These are phyloP conservation scores for Rehmannia glutinosa DNA, from an alignment of 257 asterid species.

Conservation along the genomic window DNA sequence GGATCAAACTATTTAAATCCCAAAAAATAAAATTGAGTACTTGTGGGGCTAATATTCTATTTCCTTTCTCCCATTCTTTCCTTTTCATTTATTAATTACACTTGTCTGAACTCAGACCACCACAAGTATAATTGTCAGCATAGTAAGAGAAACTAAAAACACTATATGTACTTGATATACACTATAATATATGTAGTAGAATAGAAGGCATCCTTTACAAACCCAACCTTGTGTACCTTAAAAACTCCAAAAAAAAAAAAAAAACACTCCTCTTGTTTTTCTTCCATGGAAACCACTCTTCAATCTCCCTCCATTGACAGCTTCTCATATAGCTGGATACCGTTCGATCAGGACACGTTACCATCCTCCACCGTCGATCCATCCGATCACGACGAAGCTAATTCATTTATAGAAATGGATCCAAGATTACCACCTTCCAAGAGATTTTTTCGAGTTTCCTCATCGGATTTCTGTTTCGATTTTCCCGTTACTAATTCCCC, in stretches of 20 bases:
- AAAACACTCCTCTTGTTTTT: not conserved
- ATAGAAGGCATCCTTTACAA: not conserved
- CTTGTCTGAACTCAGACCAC: conserved; percentile 45
- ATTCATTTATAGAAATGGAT: conserved; percentile 88
- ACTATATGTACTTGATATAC: conserved; percentile 14
- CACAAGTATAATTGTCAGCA: conserved; percentile 35
- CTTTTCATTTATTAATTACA: conserved; percentile 35
- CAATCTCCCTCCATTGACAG: conserved; percentile 65
- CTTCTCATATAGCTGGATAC: conserved; percentile 69
- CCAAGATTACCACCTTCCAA: conserved; percentile 77
- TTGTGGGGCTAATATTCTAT: conserved; percentile 42
- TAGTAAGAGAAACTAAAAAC: conserved; percentile 15
- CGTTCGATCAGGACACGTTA: conserved; percentile 14
- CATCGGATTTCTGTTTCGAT: conserved; percentile 55
- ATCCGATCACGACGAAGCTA: conserved; percentile 41
- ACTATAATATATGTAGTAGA: not conserved
- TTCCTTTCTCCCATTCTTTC: conserved; percentile 30
- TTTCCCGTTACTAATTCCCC: conserved; percentile 53
- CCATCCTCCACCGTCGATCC: conserved; percentile 23
- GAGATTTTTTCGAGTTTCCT: conserved; percentile 59
- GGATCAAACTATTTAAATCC: conserved; percentile 7
- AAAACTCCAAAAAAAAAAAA: conserved; percentile 8
- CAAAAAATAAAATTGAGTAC: conserved; percentile 26
- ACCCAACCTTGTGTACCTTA: conserved; percentile 8
- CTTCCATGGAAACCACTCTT: conserved; percentile 42